Evolutionary conservation across 257 asterid genomes (phyloP).

Genomic region (Lantana camara): DNA sequence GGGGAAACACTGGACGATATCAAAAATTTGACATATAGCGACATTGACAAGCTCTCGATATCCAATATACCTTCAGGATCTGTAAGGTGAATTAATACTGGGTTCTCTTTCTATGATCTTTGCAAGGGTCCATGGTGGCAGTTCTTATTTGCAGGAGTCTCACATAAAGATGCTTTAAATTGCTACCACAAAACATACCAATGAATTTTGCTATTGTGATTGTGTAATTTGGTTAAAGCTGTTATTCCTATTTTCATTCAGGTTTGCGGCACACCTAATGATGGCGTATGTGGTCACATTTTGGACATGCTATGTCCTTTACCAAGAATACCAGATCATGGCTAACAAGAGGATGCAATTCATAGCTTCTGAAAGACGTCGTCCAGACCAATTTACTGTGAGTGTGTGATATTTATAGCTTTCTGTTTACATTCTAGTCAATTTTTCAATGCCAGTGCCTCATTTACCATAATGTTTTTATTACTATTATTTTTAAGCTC

Average conservation of each 20-base stretch:
- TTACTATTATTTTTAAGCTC: not conserved
- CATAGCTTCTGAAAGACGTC: slow-evolving; percentile 78
- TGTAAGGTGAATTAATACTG: slow-evolving; percentile 46
- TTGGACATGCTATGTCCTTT: slow-evolving; percentile 78
- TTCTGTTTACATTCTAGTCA: not conserved
- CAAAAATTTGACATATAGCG: slow-evolving; percentile 57
- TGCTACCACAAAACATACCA: not conserved
- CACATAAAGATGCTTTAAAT: not conserved
- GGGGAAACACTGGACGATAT: slow-evolving; percentile 52
- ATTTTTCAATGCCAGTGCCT: not conserved
- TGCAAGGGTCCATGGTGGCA: not conserved
- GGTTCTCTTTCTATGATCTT: not conserved
- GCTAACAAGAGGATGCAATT: slow-evolving; percentile 67
- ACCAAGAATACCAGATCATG: slow-evolving; percentile 69
- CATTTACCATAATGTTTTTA: not conserved
- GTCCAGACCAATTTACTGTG: slow-evolving; percentile 87
- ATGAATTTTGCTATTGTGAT: not conserved
- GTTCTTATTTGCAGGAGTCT: slow-evolving; percentile 2
- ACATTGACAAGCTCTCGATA: slow-evolving; percentile 81
- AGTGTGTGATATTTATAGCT: slow-evolving; percentile 35
- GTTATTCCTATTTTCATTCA: slow-evolving; percentile 28
- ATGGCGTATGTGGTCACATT: slow-evolving; percentile 77
- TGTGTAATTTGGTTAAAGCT: slow-evolving; percentile 2
- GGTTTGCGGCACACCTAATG: slow-evolving; percentile 73
- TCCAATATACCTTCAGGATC: slow-evolving; percentile 73